Percentiles rank a stretch among this genome's conserved stretches.
phyloP scores from a whole-genome alignment of 768 basidiomycete genomes.

The Pisolithus marmoratus region DNA sequence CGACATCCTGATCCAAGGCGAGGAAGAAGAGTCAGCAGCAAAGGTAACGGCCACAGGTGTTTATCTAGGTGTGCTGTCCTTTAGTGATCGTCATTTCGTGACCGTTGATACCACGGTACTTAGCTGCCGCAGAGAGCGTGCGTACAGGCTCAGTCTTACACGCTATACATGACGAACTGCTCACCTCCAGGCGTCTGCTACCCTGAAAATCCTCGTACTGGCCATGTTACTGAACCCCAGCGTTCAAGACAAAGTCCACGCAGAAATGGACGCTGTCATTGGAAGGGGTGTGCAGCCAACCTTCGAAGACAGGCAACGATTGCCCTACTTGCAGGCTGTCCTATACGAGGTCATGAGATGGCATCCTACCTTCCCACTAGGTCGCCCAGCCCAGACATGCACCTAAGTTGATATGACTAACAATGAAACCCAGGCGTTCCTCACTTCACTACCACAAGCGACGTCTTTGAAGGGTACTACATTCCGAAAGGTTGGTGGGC shows the following conservation, averaged over 20 bases:
- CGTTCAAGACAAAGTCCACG: conserved; percentile 2
- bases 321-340: conserved; percentile 7
- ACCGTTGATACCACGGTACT: neutral
- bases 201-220: conserved; percentile 1
- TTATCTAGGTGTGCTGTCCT: neutral
- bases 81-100: too few species aligned
- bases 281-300: neutral
- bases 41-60: neutral
- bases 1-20: neutral
- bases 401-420: neutral
- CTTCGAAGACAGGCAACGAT: neutral
- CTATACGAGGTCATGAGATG: conserved; percentile 6
- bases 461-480: neutral
- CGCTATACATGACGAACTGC: neutral
- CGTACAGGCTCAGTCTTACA: neutral
- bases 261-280: conserved; percentile 2
- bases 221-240: conserved; percentile 4
- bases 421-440: neutral
- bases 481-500: neutral
- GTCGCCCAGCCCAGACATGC: neutral
- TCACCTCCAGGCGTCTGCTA: neutral
- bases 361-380: neutral
- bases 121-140: neutral
- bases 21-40: neutral
- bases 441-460: neutral